These are phyloP conservation scores for Hanseniaspora lindneri DNA, from an alignment of 805 yeast genomes.

Conservation along the genomic window DNA sequence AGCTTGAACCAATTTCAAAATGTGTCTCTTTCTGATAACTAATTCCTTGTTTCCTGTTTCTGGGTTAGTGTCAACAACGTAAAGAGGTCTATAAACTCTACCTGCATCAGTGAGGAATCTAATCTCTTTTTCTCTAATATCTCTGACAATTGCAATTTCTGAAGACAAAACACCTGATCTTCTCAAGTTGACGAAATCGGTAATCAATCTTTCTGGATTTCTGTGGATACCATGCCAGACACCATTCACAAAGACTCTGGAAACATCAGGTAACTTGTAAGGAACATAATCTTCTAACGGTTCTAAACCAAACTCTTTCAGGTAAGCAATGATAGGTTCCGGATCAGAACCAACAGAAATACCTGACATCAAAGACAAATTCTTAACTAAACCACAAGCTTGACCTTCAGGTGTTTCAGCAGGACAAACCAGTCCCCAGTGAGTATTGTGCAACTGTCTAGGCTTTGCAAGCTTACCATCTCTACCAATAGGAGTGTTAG, in stretches of 20 bases:
- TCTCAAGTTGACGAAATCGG: slow-evolving; percentile 80
- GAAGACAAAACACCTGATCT: slow-evolving; percentile 92
- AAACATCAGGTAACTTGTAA: slow-evolving; percentile 77
- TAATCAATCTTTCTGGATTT: slow-evolving; percentile 85
- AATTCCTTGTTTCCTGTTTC: slow-evolving; percentile 55
- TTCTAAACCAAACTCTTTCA: slow-evolving; percentile 99
- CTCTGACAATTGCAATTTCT: slow-evolving; percentile 93
- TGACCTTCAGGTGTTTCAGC: slow-evolving; percentile 99
- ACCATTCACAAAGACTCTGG: slow-evolving; percentile 94
- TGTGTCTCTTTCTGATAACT: slow-evolving; percentile 73
- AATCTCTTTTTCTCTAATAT: slow-evolving; percentile 91
- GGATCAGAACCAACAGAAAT: slow-evolving; percentile 97
- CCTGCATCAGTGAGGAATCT: slow-evolving; percentile 97
- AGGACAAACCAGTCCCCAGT: slow-evolving; percentile 99
- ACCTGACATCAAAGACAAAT: slow-evolving; percentile 90
- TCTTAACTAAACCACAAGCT: slow-evolving; percentile 98
- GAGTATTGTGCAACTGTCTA: slow-evolving; percentile 96
- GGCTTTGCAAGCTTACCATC: slow-evolving; percentile 99
- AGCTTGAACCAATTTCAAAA: slow-evolving; percentile 52
- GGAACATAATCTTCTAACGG: slow-evolving; percentile 94
- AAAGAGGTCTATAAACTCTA: slow-evolving; percentile 91
- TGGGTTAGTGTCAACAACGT: slow-evolving; percentile 79
- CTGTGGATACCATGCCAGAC: slow-evolving; percentile 99
- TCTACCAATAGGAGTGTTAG: slow-evolving; percentile 97
- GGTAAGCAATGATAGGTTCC: slow-evolving; percentile 79